Base-by-base conservation (phyloP, 805 yeast species). In the Candida schatavii region DNA sequence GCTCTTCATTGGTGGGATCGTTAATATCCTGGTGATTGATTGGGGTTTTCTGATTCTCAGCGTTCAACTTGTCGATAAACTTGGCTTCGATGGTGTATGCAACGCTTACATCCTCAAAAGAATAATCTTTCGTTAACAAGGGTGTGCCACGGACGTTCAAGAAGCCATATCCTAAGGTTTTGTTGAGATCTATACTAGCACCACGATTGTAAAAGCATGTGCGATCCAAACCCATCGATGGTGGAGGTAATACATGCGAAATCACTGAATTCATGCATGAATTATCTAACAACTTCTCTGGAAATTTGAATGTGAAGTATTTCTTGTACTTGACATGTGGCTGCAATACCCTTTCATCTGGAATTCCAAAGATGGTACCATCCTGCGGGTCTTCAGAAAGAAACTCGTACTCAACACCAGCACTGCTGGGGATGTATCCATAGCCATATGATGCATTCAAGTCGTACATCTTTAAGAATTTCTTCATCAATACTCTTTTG, bases 381-480 rank as follows among this genome's bases (percentile, higher is more conserved):
- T 80, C 84, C 35, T 48, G 51, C 9, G 46, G 35, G 53, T 79
- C 85, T 5, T 47, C 53, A 10, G 72, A 62, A 26, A 66, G 73
- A 1, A 73, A 64, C 25, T 60, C 69, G 47, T 74, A 72, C 39
- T 70, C 68, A 10, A 72, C 56, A 0, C 78, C 74, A 15, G 80
- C 81, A 28, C 78, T 68, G 48, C 74, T 71, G 2, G 82, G 78
- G 14, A 78, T 70, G 29, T 70, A 68, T 1, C 62, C 55, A 43
- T 74, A 72, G 0, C 77, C 74, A 49, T 70, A 74, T 6, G 82
- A 74, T 1, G 85, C 85, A 54, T 75, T 72, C 35, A 80, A 50
- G 51, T 80, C 85, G 38, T 78, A 75, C 83, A 78, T 80, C 47
- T 78, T 72, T 37, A 80, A 52, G 46, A 80, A 75, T 48, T 77